Percentiles rank a stretch among this genome's conserved stretches.
Evolutionary conservation across 306 rosid genomes (phyloP).

Genomic region (Morella rubra): DNA sequence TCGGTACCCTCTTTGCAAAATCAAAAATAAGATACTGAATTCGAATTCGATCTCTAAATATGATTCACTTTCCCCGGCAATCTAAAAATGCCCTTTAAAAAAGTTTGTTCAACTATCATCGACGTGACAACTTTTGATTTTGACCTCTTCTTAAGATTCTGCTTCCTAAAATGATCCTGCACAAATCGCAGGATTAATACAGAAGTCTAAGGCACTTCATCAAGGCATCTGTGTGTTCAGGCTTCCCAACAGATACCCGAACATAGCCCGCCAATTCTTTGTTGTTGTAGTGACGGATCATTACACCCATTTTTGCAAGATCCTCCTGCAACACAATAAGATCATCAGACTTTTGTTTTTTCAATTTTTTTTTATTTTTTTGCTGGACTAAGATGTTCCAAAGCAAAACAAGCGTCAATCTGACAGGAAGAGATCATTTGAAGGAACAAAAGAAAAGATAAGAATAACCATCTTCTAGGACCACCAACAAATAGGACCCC

Average conservation of each 20-base stretch:
- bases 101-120: not conserved
- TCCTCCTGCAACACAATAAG: conserved; percentile 58
- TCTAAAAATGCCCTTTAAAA: not conserved
- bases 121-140: not conserved
- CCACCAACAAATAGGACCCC: not conserved
- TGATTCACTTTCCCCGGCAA: not conserved
- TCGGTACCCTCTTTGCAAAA: not conserved
- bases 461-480: not conserved
- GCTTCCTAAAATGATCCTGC: not conserved
- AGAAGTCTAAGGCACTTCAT: conserved; percentile 63
- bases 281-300: conserved; percentile 91
- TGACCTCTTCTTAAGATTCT: no score
- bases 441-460: not conserved
- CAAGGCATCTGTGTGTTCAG: conserved; percentile 74
- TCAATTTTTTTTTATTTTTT: not conserved
- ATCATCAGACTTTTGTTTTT: not conserved
- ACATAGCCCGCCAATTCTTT: conserved; percentile 88
- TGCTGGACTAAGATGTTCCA: not conserved
- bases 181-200: conserved; percentile 15
- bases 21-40: not conserved
- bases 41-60: not conserved
- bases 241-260: conserved; percentile 92
- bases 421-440: not conserved
- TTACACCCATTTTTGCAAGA: conserved; percentile 92
- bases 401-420: not conserved